phyloP scores from a whole-genome alignment of 768 basidiomycete genomes.

The Boletus reticulatus region DNA sequence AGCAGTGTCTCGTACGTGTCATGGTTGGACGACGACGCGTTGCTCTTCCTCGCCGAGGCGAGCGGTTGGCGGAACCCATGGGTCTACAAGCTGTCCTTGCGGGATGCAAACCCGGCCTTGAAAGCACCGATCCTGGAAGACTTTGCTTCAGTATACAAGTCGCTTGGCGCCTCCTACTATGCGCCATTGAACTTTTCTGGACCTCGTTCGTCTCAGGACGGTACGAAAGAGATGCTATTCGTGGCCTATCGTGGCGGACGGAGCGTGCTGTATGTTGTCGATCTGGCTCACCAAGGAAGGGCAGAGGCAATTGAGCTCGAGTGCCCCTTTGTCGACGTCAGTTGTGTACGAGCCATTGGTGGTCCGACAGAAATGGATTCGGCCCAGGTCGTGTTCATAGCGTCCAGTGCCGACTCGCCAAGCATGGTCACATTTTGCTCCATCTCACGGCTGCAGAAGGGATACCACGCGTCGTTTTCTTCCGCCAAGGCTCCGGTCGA shows the following conservation, averaged over 20 bases:
- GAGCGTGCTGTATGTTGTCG: background rate
- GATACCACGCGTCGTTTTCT: background rate
- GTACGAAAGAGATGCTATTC: background rate
- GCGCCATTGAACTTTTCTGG: background rate
- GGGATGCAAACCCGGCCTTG: background rate
- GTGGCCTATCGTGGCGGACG: slow-evolving; percentile 2
- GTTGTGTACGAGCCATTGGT: background rate
- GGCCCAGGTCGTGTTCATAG: slow-evolving; percentile 1
- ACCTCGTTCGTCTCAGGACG: background rate
- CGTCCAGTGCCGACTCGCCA: background rate
- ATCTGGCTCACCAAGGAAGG: background rate
- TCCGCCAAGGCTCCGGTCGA: background rate
- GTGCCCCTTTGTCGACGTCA: slow-evolving; percentile 2
- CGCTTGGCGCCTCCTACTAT: slow-evolving; percentile 1
- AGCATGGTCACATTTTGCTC: background rate
- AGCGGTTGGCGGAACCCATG: slow-evolving; percentile 6
- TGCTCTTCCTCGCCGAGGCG: slow-evolving; percentile 3
- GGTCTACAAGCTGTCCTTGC: background rate
- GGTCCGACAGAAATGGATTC: background rate
- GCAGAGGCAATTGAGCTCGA: background rate
- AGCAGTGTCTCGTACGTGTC: slow-evolving; percentile 2
- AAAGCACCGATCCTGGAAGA: background rate
- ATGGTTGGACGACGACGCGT: background rate
- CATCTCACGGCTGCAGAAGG: background rate
- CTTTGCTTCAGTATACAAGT: slow-evolving; percentile 3